Percentiles rank a stretch among this genome's conserved stretches.
These are phyloP conservation scores for Xenoacremonium recifei DNA, from an alignment of 2,329 filamentous ascomycete genomes.

Conservation along the genomic window DNA sequence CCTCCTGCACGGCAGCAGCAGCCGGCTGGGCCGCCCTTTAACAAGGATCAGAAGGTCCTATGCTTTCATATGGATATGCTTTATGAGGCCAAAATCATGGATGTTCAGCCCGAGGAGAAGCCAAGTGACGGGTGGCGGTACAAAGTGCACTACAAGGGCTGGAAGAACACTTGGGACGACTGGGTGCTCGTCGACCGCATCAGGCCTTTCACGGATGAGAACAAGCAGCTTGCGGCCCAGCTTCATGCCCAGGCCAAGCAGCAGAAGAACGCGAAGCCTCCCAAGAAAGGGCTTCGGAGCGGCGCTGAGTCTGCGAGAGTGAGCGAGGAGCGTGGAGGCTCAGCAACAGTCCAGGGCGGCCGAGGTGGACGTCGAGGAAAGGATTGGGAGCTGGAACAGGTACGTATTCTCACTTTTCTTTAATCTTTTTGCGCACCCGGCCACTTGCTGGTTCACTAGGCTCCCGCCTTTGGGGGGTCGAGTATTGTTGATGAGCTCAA, in stretches of 20 bases:
- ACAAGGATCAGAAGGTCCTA: conserved; percentile 88
- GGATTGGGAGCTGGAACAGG: conserved; percentile 81
- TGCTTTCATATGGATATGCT: conserved; percentile 98
- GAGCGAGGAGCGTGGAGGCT: conserved; percentile 71
- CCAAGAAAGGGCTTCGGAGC: conserved; percentile 44
- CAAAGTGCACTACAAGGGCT: conserved; percentile 97
- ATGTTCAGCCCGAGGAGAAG: conserved; percentile 69
- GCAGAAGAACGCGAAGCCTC: conserved; percentile 51
- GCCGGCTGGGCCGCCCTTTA: conserved; percentile 48
- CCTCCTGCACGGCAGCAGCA: conserved; percentile 42
- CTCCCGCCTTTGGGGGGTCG: too few species aligned
- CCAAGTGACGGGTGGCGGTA: conserved; percentile 74
- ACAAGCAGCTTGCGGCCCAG: conserved; percentile 80
- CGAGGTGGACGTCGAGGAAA: conserved; percentile 72
- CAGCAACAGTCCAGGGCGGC: conserved; percentile 57
- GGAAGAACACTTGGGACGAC: conserved; percentile 99
- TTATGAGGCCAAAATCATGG: conserved; percentile 95
- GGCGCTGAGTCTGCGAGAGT: conserved; percentile 57
- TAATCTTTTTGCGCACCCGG: too few species aligned
- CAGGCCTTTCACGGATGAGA: conserved; percentile 91
- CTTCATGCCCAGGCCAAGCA: conserved; percentile 67
- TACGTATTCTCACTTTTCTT: conserved; percentile 42
- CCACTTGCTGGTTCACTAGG: too few species aligned
- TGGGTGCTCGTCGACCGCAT: conserved; percentile 95
- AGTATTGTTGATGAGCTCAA: too few species aligned